Conservation (phyloP, 805 yeast species). For the Candida sphagnicola region DNA sequence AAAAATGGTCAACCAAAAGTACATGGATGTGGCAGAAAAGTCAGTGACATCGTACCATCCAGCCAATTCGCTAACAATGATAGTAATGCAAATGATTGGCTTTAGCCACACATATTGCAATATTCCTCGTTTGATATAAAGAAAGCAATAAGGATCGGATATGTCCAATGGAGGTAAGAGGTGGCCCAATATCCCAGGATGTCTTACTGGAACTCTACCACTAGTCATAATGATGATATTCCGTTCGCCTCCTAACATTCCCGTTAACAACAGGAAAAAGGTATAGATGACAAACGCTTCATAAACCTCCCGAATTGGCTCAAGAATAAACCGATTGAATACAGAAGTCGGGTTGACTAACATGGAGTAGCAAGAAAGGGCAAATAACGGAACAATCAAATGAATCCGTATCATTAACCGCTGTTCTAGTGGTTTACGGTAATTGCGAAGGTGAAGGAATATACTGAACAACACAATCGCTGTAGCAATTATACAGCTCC, state of each 20-base stretch:
- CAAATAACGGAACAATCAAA: slow-evolving; percentile 76
- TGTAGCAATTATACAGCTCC: slow-evolving; percentile 18
- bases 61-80: slow-evolving; percentile 42
- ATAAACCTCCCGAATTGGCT: slow-evolving; percentile 82
- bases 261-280: slow-evolving; percentile 77
- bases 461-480: slow-evolving; percentile 21
- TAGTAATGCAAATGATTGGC: slow-evolving; percentile 68
- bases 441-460: slow-evolving; percentile 47
- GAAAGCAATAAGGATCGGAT: slow-evolving; percentile 77
- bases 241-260: slow-evolving; percentile 89
- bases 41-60: slow-evolving; percentile 51
- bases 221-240: slow-evolving; percentile 68
- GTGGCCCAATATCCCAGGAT: slow-evolving; percentile 41
- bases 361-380: slow-evolving; percentile 62
- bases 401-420: slow-evolving; percentile 79
- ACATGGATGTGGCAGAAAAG: slow-evolving; percentile 45
- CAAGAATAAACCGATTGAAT: slow-evolving; percentile 45
- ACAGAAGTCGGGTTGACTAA: slow-evolving; percentile 41
- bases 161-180: slow-evolving; percentile 62
- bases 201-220: slow-evolving; percentile 67
- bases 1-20: slow-evolving; percentile 60
- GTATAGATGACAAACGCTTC: slow-evolving; percentile 96
- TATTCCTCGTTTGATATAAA: slow-evolving; percentile 76
- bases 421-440: slow-evolving; percentile 86
- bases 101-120: slow-evolving; percentile 95